Evolutionary conservation across 345 rosid species (phyloP), one percentile per base, ranked within the genome.

Genomic region (Punica granatum): DNA sequence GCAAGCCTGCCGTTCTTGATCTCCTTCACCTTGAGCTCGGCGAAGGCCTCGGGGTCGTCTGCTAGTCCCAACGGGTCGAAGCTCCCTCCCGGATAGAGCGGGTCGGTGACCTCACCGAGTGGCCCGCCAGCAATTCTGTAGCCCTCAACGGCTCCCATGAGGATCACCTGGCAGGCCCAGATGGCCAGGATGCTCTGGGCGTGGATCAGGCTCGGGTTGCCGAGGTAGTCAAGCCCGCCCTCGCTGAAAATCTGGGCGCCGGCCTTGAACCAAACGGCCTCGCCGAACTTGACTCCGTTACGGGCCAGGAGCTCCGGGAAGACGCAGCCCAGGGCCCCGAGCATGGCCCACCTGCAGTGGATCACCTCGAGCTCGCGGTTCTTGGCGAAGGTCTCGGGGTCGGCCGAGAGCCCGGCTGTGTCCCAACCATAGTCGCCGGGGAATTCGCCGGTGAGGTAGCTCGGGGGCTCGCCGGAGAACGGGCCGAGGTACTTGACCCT

Each of bases 381-480:
- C 66, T 77, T 71, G 73, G 75, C 75, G 58, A 74, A 77, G 12
- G 71, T 74, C 59, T 74, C 77, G 0, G 78, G 73, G 51, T 65
- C 73, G 3, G 73, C 81, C 0, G 69, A 77, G 49, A 74, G 75
- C 30, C 75, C 71, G 9, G 75, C 75, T 2, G 71, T 74, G 78
- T 74, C 81, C 81, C 66, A 70, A 3, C 81, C 71, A 26, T 74
- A 77, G 65, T 77, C 77, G 0, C 78, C 71, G 1, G 78, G 81
- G 63, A 74, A 70, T 63, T 74, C 75, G 3, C 75, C 69, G 2
- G 71, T 68, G 32, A 77, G 42, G 73, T 74, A 77, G 44, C 48
- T 46, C 15, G 77, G 73, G 23, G 77, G 23, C 30, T 67, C 81
- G 1, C 73, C 77, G n/a, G 73, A 77, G 54, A 73, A 65, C 5